Percentiles rank a stretch among this genome's conserved stretches.
phyloP scores from a whole-genome alignment of 345 rosid species.

The Pseudoturritis turrita region DNA sequence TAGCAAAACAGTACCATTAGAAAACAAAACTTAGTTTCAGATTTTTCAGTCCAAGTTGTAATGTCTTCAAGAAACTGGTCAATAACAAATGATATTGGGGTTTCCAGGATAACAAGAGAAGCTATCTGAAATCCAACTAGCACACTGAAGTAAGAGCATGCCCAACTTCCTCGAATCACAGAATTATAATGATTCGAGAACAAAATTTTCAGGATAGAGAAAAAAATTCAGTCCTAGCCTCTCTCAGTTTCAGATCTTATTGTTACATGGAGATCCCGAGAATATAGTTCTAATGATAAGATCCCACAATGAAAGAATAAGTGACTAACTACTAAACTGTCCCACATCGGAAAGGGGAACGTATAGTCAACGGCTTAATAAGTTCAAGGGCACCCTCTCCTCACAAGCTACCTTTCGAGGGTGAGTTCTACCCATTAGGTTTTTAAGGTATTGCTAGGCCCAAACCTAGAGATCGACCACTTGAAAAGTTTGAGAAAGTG shows the following conservation, averaged over 20 bases:
- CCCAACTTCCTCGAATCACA: neutral
- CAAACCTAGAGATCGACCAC: neutral
- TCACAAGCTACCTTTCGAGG: no score
- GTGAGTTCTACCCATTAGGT: no score
- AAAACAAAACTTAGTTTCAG: neutral
- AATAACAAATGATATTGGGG: neutral
- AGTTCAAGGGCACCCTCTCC: no score
- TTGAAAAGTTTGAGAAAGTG: neutral
- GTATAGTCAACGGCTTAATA: no score
- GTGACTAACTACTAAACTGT: no score
- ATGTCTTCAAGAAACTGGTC: neutral
- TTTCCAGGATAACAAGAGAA: slow-evolving; percentile 1
- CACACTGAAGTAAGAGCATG: neutral
- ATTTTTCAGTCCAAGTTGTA: neutral
- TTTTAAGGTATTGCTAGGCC: no score
- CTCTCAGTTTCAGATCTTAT: neutral
- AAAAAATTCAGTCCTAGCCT: neutral
- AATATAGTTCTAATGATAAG: neutral
- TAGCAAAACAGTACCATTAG: slow-evolving; percentile 14
- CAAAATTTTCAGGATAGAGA: neutral
- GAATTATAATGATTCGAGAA: neutral
- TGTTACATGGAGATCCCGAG: neutral
- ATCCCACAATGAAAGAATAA: no score
- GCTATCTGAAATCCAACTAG: neutral
- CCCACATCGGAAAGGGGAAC: no score